A percentile compares a stretch with the other conserved stretches of the same genome.
Conservation (phyloP, 2,329 filamentous ascomycete genomes). For the Colletotrichum agaves region DNA sequence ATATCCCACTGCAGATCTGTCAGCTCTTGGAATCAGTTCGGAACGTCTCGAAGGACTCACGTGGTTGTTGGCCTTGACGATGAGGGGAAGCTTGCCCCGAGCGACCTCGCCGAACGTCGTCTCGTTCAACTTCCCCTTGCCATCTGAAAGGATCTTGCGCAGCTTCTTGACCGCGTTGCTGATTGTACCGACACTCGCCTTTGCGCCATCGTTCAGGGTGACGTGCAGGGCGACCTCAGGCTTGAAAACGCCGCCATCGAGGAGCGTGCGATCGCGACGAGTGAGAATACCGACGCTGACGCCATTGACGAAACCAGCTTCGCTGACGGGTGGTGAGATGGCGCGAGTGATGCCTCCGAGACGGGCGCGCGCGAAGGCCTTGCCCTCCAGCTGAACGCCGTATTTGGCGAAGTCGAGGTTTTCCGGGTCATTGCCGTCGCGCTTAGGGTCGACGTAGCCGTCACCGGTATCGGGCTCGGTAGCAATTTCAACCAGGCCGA, state of each 20-base stretch:
- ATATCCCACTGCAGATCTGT: constrained; percentile 50
- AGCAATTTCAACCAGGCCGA: constrained; percentile 63
- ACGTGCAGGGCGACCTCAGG: constrained; percentile 57
- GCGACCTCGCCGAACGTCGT: constrained; percentile 50
- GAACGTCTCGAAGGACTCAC: constrained; percentile 5
- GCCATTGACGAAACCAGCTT: constrained; percentile 48
- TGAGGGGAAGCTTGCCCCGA: constrained; percentile 51
- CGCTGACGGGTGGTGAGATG: constrained; percentile 50
- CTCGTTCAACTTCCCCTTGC: constrained; percentile 47
- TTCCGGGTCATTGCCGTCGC: constrained; percentile 42
- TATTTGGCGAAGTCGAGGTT: constrained; percentile 52
- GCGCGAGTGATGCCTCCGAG: constrained; percentile 57
- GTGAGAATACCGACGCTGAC: constrained; percentile 56
- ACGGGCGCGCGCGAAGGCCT: constrained; percentile 52
- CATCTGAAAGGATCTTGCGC: constrained; percentile 49
- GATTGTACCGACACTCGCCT: constrained; percentile 41
- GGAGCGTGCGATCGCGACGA: constrained; percentile 48
- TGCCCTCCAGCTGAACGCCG: constrained; percentile 53
- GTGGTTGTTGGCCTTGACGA: constrained; percentile 48
- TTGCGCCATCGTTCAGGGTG: constrained; percentile 48
- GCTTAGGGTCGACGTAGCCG: constrained; percentile 49
- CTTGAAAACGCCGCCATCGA: constrained; percentile 54
- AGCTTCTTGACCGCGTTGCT: constrained; percentile 46
- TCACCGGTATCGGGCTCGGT: constrained; percentile 57
- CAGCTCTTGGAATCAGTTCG: constrained; percentile 6